A percentile compares a stretch with the other conserved stretches of the same genome.
phyloP scores from a whole-genome alignment of 192 early-diverging fungal species.

The Diversispora eburnea region DNA sequence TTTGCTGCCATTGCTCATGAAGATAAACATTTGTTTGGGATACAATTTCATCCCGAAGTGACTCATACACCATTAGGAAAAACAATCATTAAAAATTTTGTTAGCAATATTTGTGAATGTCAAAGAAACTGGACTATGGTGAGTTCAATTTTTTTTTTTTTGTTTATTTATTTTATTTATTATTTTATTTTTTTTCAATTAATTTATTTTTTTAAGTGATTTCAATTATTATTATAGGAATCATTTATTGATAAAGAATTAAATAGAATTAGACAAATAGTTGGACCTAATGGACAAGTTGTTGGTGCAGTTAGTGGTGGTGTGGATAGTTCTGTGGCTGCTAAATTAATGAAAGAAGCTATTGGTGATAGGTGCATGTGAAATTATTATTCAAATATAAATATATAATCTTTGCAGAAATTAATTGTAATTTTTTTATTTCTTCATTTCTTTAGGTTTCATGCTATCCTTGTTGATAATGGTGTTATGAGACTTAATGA shows the following conservation, averaged over 20 bases:
- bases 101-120: slow-evolving; percentile 80
- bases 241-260: slow-evolving; percentile 98
- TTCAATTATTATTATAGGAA: slow-evolving; percentile 24
- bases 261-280: slow-evolving; percentile 83
- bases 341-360: slow-evolving; percentile 93
- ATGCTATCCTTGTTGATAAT: slow-evolving; percentile 96
- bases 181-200: background rate
- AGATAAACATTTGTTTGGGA: slow-evolving; percentile 81
- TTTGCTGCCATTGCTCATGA: slow-evolving; percentile 86
- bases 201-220: background rate
- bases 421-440: background rate
- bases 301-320: slow-evolving; percentile 97
- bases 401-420: no score
- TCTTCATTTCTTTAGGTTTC: slow-evolving; percentile 54
- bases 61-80: slow-evolving; percentile 92
- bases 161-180: background rate
- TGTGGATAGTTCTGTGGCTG: slow-evolving; percentile 95
- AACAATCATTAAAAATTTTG: slow-evolving; percentile 89
- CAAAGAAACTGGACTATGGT: slow-evolving; percentile 93
- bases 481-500: slow-evolving; percentile 99
- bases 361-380: slow-evolving; percentile 78
- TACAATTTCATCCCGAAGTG: slow-evolving; percentile 99
- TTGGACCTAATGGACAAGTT: slow-evolving; percentile 88
- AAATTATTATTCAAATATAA: background rate
- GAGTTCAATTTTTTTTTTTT: background rate